Evolutionary conservation across 768 basidiomycete genomes (phyloP), one percentile per base, ranked within the genome.

Genomic region (Mycena rebaudengoi): DNA sequence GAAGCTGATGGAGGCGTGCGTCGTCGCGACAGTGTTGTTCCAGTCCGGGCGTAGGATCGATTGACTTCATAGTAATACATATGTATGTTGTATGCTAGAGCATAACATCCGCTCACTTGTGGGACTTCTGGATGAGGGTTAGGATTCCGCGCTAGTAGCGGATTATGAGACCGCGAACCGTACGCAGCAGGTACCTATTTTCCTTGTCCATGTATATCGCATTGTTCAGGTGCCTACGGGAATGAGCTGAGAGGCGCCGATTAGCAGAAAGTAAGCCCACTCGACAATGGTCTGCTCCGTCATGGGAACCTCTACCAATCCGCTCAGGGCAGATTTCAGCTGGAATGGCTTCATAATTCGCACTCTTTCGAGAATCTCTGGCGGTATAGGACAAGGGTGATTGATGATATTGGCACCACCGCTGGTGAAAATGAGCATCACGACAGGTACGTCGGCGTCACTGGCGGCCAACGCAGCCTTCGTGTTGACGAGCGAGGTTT

Each of bases 21-120:
- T 60, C 11, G 30, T 60, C 2, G 50, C 48, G 13, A 49, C 51
- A 8, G 58, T 61, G 37, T 28, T 53, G 7, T 61, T 61, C 32
- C 51, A 53, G 26, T 61, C 50, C 1, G 51, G 51, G 29, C 49
- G 33, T 49, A 21, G 40, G 25, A 53, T 61, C 43, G 60, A 61
- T 39, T 53, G 21, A 46, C 13, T 7, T 18, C 20, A 12, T 26
- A 46, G 45, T 10, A 20, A 18, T 18, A 41, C 18, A 18, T 41
- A 7, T 7, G 26, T 7, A 23, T 14, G 6, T 11, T 25, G 11
- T 21, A 44, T 23, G 4, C 43, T 5, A 21, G 21, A 25, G n/a
- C n/a, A n/a, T n/a, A n/a, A n/a, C n/a, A n/a, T n/a, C n/a, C n/a
- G n/a, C n/a, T n/a, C n/a, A n/a, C n/a, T n/a, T n/a, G n/a, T n/a